Evolutionary conservation across 495 filamentous ascomycete species (phyloP).

Genomic region (Aspergillus homomorphus): DNA sequence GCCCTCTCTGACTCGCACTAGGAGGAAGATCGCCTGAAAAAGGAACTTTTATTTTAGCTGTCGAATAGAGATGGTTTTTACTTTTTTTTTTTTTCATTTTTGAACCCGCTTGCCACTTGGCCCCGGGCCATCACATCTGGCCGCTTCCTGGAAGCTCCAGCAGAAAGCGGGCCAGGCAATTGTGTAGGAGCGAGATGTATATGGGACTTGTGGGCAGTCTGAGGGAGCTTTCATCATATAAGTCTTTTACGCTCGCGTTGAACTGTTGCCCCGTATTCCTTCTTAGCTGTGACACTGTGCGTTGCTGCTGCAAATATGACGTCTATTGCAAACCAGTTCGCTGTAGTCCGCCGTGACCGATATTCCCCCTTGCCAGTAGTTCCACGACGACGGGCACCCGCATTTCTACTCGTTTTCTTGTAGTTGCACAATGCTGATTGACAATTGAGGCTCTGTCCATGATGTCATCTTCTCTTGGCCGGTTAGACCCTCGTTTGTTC

Average conservation of each 20-base stretch:
- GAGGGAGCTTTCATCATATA: conserved; percentile 30
- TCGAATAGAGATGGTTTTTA: conserved; percentile 46
- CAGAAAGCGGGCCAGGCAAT: conserved; percentile 10
- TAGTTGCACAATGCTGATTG: neutral
- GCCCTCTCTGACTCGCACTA: conserved; percentile 48
- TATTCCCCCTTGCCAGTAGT: no score
- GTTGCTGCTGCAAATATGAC: neutral
- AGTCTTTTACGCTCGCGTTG: conserved; percentile 26
- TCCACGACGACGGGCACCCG: no score
- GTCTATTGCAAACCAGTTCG: neutral
- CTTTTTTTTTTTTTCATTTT: conserved; percentile 7
- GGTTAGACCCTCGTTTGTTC: conserved; percentile 2
- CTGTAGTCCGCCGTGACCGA: neutral
- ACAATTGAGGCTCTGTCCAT: neutral
- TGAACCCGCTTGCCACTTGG: conserved; percentile 23
- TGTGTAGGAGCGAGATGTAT: conserved; percentile 22
- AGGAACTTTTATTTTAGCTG: conserved; percentile 46
- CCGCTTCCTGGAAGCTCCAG: conserved; percentile 15
- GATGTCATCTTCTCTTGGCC: neutral
- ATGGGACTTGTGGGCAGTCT: conserved; percentile 23
- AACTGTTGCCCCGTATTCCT: conserved; percentile 10
- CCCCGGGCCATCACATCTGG: conserved; percentile 13
- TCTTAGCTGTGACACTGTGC: neutral
- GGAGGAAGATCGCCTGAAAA: conserved; percentile 48
- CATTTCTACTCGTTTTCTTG: no score